Conservation (phyloP, 805 yeast species). For the Teunomyces gatunensis region DNA sequence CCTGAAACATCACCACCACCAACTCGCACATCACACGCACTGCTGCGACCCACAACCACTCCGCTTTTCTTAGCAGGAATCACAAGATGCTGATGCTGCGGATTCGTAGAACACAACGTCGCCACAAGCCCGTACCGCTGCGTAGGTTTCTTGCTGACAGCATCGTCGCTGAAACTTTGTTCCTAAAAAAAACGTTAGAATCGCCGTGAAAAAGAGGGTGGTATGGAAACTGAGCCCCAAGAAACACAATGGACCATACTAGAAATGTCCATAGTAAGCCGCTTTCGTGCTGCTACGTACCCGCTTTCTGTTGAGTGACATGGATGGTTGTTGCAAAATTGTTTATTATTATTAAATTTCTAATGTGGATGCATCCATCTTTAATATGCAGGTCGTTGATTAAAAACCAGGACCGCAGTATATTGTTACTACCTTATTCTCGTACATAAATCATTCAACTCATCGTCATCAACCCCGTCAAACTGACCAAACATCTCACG, state of each 20-base stretch:
- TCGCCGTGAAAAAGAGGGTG: background rate
- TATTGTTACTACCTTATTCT: slow-evolving; percentile 16
- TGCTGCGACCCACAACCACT: slow-evolving; percentile 52
- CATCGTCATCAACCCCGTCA: slow-evolving; percentile 15
- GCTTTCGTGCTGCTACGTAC: slow-evolving; percentile 14
- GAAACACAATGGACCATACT: too few relatives aligned
- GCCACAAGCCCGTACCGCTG: slow-evolving; percentile 20
- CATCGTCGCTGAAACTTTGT: slow-evolving; percentile 6
- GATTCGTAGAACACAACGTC: slow-evolving; percentile 20
- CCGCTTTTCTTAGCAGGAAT: slow-evolving; percentile 24
- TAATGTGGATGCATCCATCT: background rate
- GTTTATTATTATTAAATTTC: background rate
- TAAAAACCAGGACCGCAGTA: background rate
- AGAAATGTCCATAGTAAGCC: too few relatives aligned
- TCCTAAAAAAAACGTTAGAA: slow-evolving; percentile 12
- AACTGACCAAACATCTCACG: slow-evolving; percentile 11
- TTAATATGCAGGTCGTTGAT: background rate
- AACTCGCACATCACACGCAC: slow-evolving; percentile 55
- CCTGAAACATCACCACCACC: slow-evolving; percentile 64
- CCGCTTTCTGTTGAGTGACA: slow-evolving; percentile 26
- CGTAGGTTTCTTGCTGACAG: slow-evolving; percentile 14
- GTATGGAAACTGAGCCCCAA: too few relatives aligned
- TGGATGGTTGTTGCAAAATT: slow-evolving; percentile 6
- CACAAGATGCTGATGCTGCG: slow-evolving; percentile 19
- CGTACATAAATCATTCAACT: slow-evolving; percentile 24